Percentiles rank a stretch among this genome's conserved stretches.
Evolutionary conservation across 2,329 filamentous ascomycete genomes (phyloP).

Genomic region (Venturia oleaginea): DNA sequence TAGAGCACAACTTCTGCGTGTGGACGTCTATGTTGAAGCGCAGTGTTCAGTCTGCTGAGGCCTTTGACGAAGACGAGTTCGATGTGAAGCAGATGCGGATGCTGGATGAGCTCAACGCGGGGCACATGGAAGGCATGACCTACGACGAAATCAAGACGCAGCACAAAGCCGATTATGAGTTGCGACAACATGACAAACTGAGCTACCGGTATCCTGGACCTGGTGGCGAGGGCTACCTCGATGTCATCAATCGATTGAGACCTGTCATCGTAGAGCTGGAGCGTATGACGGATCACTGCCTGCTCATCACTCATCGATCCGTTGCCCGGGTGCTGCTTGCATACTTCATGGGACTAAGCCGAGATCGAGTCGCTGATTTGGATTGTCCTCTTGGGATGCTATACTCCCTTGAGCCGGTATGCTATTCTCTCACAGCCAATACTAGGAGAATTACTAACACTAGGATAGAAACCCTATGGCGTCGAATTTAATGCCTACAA

Average conservation of each 20-base stretch:
- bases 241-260: slow-evolving; percentile 89
- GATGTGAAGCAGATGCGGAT: slow-evolving; percentile 97
- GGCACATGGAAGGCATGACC: slow-evolving; percentile 87
- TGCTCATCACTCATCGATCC: slow-evolving; percentile 87
- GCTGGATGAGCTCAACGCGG: slow-evolving; percentile 93
- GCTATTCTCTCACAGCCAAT: slow-evolving; percentile 14
- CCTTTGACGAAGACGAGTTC: slow-evolving; percentile 92
- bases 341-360: slow-evolving; percentile 88
- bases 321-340: slow-evolving; percentile 87
- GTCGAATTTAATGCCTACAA: slow-evolving; percentile 94
- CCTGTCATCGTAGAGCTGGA: slow-evolving; percentile 96
- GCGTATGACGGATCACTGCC: slow-evolving; percentile 89
- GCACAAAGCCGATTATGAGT: slow-evolving; percentile 70
- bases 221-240: slow-evolving; percentile 90
- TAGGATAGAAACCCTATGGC: slow-evolving; percentile 70
- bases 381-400: slow-evolving; percentile 90
- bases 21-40: slow-evolving; percentile 97
- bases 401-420: slow-evolving; percentile 78
- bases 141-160: slow-evolving; percentile 80
- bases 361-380: slow-evolving; percentile 86
- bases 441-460: background rate
- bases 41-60: slow-evolving; percentile 76
- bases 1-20: slow-evolving; percentile 88
- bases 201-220: slow-evolving; percentile 95
- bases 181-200: slow-evolving; percentile 77